Evolutionary conservation across 768 basidiomycete species (phyloP), one percentile per base, ranked within the genome.

Genomic region (Trametes cubensis): DNA sequence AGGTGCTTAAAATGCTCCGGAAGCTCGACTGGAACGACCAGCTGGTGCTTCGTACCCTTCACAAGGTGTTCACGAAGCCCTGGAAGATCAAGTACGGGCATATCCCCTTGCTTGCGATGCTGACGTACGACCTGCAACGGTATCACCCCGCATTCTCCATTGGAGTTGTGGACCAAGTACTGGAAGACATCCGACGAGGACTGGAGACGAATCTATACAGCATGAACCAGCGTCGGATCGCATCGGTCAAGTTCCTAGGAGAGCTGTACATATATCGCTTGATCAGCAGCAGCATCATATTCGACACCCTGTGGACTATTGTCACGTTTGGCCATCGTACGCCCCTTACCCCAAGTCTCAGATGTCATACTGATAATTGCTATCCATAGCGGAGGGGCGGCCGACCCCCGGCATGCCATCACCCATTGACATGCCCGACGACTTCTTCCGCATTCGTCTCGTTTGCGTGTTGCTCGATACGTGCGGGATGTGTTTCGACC

Each of bases 51-150:
- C 81, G 81, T 26, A 84, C 83, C 23, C 79, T 98, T 7, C 87
- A 89, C 77, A 92, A 92, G 71, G 85, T 92, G 42, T 99, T 99
- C 77, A 92, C 92, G n/a, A 96, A 97, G 70, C 91, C 96, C 2
- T 97, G 96, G 95, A 98, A 98, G 73, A 84, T 98, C 76, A 96
- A 94, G 70, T 98, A 89, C 71, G 82, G 88, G 61, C 96, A 92
- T 70, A 85, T 99, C 68, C 84, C 88, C 58, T 81, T 97, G 28
- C 79, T 98, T 52, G 95, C 97, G 13, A 96, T 97, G 85, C 79
- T 98, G 61, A 90, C 95, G 2, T 95, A 95, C 70, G 97, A 98
- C 71, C 80, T 99, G 47, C 93, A 95, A 71, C 84, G 94, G 26
- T 97, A 96, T 74, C 93, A 93, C 66, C 89, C 95, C 11, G 86